A percentile compares a stretch with the other conserved stretches of the same genome.
phyloP scores from a whole-genome alignment of 352 stramenopile genomes.

The Phytophthora multivora region DNA sequence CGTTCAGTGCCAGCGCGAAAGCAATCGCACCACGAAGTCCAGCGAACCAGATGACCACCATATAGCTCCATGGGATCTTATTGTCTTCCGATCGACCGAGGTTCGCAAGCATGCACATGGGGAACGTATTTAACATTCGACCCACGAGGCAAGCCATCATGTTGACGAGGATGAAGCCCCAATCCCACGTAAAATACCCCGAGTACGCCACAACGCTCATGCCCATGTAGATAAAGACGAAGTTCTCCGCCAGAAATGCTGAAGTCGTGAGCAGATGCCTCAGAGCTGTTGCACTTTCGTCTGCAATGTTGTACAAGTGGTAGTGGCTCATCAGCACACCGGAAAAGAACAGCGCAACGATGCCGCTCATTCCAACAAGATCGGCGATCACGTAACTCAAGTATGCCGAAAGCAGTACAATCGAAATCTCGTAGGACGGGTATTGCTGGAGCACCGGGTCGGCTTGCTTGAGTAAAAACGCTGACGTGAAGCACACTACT shows the following conservation, averaged over 20 bases:
- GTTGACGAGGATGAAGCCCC: constrained; percentile 80
- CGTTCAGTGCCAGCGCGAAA: constrained; percentile 86
- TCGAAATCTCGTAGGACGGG: constrained; percentile 88
- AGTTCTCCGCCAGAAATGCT: constrained; percentile 88
- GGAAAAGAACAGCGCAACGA: constrained; percentile 95
- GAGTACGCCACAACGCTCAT: constrained; percentile 85
- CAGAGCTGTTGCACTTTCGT: constrained; percentile 79
- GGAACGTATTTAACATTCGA: constrained; percentile 79
- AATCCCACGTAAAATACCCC: constrained; percentile 84
- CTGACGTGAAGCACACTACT: constrained; percentile 75
- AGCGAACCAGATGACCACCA: constrained; percentile 93
- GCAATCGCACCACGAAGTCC: constrained; percentile 93
- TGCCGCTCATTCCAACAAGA: constrained; percentile 84
- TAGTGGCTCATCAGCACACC: constrained; percentile 91
- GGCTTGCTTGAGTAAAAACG: constrained; percentile 82
- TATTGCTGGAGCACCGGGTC: constrained; percentile 76
- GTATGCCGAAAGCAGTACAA: constrained; percentile 82
- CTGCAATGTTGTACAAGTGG: constrained; percentile 81
- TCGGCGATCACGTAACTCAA: constrained; percentile 84
- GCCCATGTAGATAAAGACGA: constrained; percentile 88
- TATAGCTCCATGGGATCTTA: constrained; percentile 78
- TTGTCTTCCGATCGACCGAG: constrained; percentile 56
- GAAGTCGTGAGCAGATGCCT: constrained; percentile 78
- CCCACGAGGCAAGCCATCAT: constrained; percentile 68
- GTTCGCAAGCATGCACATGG: constrained; percentile 80